A percentile compares a stretch with the other conserved stretches of the same genome.
These are phyloP conservation scores for button mushroom (Agaricus bisporus) DNA, from an alignment of 768 basidiomycete genomes.

Conservation along the genomic window DNA sequence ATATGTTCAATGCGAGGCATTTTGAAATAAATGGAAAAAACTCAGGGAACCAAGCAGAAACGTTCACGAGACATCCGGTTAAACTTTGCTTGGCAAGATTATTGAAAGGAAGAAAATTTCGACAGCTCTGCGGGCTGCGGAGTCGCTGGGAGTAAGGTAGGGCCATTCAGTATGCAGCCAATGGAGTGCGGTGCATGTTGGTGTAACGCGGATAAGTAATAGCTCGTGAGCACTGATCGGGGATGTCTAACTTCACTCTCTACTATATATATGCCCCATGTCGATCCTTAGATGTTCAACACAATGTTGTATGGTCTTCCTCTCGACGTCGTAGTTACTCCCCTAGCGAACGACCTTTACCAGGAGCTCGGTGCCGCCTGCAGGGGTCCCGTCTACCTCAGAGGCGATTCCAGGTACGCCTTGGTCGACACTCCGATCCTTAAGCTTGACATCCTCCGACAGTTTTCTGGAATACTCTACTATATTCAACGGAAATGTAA, in stretches of 20 bases:
- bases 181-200: no score
- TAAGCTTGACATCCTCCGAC: not conserved
- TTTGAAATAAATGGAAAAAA: not conserved
- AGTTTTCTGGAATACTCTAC: constrained; percentile 44
- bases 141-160: no score
- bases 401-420: constrained; percentile 23
- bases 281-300: not conserved
- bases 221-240: not conserved
- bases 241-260: not conserved
- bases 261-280: not conserved
- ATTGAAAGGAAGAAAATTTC: no score
- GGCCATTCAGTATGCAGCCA: no score
- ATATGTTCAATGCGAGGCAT: not conserved
- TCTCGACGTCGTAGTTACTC: constrained; percentile 14
- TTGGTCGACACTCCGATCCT: not conserved
- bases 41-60: no score
- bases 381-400: constrained; percentile 41
- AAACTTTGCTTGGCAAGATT: no score
- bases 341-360: constrained; percentile 30
- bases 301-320: constrained; percentile 3
- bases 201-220: no score
- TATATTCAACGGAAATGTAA: constrained; percentile 78
- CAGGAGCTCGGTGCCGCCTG: constrained; percentile 40
- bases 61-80: no score
- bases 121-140: no score